Percentiles rank a stretch among this genome's conserved stretches.
These are phyloP conservation scores for Neurospora hispaniola DNA, from an alignment of 495 filamentous ascomycete genomes.

Conservation along the genomic window DNA sequence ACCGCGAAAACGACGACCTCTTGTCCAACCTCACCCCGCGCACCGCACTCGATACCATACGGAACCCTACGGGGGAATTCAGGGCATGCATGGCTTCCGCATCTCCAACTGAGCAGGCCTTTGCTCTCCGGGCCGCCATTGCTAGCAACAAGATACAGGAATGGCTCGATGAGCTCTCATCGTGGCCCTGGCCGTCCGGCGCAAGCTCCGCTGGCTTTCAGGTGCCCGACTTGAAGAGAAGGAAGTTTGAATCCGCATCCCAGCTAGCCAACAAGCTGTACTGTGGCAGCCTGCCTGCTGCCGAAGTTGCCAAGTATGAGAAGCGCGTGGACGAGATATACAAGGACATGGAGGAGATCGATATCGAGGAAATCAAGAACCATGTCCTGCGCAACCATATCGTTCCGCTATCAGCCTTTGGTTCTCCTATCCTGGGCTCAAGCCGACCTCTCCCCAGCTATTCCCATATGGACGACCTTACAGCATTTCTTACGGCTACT, in stretches of 20 bases:
- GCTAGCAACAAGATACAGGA: slow-evolving; percentile 61
- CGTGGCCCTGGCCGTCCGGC: slow-evolving; percentile 61
- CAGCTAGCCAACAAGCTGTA: slow-evolving; percentile 33
- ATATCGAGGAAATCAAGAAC: slow-evolving; percentile 82
- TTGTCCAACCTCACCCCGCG: slow-evolving; percentile 32
- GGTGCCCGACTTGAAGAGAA: slow-evolving; percentile 34
- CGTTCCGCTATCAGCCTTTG: slow-evolving; percentile 40
- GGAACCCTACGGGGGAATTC: slow-evolving; percentile 43
- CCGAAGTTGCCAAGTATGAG: slow-evolving; percentile 56
- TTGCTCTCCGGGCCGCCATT: slow-evolving; percentile 63
- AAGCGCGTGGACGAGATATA: slow-evolving; percentile 66
- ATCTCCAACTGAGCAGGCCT: slow-evolving; percentile 54
- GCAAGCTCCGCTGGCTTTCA: slow-evolving; percentile 46
- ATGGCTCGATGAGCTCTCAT: slow-evolving; percentile 67
- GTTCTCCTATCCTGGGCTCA: slow-evolving; percentile 39
- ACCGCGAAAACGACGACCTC: slow-evolving; percentile 31
- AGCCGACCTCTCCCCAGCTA: slow-evolving; percentile 35
- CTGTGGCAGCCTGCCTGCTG: slow-evolving; percentile 57
- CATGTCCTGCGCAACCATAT: slow-evolving; percentile 77
- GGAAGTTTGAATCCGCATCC: slow-evolving; percentile 8
- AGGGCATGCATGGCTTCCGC: slow-evolving; percentile 56
- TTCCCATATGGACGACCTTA: slow-evolving; percentile 66
- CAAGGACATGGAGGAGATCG: slow-evolving; percentile 64
- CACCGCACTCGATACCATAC: slow-evolving; percentile 32
- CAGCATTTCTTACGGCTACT: slow-evolving; percentile 78